A percentile compares a stretch with the other conserved stretches of the same genome.
Evolutionary conservation across 2,329 filamentous ascomycete genomes (phyloP).

Genomic region (Bisporella sp.): DNA sequence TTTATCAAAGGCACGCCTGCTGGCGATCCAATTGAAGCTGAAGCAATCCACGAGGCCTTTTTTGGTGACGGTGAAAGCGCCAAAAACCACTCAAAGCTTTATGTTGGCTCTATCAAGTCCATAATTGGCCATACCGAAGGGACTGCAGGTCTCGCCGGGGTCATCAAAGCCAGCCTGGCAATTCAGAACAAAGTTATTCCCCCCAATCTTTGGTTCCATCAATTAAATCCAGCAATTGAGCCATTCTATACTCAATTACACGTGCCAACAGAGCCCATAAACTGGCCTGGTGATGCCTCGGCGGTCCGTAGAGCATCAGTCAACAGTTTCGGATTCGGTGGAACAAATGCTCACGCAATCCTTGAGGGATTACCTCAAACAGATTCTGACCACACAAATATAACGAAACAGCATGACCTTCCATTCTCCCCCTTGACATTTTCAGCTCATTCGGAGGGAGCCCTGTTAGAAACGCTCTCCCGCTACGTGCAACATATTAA

Average conservation of each 20-base stretch:
- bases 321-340: slow-evolving; percentile 23
- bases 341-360: slow-evolving; percentile 16
- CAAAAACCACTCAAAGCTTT: slow-evolving; percentile 1
- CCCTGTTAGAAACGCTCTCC: not conserved
- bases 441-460: not conserved
- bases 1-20: slow-evolving; percentile 8
- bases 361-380: slow-evolving; percentile 5
- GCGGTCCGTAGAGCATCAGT: slow-evolving; percentile 9
- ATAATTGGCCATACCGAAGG: slow-evolving; percentile 24
- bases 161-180: slow-evolving; percentile 23
- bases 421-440: not conserved
- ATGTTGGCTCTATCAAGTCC: slow-evolving; percentile 20
- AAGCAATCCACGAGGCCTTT: slow-evolving; percentile 9
- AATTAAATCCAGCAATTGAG: slow-evolving; percentile 4
- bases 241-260: not conserved
- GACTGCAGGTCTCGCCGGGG: slow-evolving; percentile 24
- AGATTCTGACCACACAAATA: slow-evolving; percentile 11
- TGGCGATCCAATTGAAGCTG: slow-evolving; percentile 16
- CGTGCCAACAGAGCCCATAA: not conserved
- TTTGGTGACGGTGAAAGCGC: not conserved
- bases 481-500: not conserved
- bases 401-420: slow-evolving; percentile 1
- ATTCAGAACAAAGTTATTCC: slow-evolving; percentile 24
- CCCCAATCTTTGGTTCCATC: slow-evolving; percentile 17
- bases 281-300: not conserved